phyloP scores from a whole-genome alignment of 2,329 filamentous ascomycete species.

The Leptographium lundbergii region DNA sequence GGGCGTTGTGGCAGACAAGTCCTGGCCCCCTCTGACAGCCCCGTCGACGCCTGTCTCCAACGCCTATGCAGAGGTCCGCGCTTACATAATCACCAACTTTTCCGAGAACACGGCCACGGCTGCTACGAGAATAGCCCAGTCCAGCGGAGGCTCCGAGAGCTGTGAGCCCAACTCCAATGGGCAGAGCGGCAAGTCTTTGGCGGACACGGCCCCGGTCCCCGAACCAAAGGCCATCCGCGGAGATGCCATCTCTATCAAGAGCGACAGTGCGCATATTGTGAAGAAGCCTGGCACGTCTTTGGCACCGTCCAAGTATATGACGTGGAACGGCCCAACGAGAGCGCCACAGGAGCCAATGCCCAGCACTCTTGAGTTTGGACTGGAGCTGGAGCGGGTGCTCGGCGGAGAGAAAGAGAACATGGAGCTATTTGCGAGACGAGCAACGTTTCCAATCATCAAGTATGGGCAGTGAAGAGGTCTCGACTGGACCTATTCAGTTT shows the following conservation, averaged over 20 bases:
- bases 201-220: not conserved
- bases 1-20: not conserved
- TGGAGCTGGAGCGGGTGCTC: slow-evolving; percentile 12
- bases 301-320: slow-evolving; percentile 11
- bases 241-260: slow-evolving; percentile 11
- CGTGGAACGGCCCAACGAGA: slow-evolving; percentile 12
- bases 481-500: too few species aligned
- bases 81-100: slow-evolving; percentile 6
- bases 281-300: not conserved
- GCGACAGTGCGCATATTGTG: slow-evolving; percentile 3
- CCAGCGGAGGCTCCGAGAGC: not conserved
- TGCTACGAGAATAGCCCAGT: not conserved
- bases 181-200: not conserved
- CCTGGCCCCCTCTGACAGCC: not conserved
- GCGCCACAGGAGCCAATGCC: slow-evolving; percentile 8
- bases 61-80: slow-evolving; percentile 10
- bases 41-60: slow-evolving; percentile 9
- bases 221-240: not conserved
- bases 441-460: not conserved
- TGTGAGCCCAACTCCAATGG: not conserved
- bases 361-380: slow-evolving; percentile 12
- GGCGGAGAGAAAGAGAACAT: slow-evolving; percentile 7
- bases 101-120: not conserved
- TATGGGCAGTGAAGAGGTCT: not conserved
- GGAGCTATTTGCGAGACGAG: not conserved